Conservation (phyloP, 129 eudicot genomes). For the Lactuca sativa region DNA sequence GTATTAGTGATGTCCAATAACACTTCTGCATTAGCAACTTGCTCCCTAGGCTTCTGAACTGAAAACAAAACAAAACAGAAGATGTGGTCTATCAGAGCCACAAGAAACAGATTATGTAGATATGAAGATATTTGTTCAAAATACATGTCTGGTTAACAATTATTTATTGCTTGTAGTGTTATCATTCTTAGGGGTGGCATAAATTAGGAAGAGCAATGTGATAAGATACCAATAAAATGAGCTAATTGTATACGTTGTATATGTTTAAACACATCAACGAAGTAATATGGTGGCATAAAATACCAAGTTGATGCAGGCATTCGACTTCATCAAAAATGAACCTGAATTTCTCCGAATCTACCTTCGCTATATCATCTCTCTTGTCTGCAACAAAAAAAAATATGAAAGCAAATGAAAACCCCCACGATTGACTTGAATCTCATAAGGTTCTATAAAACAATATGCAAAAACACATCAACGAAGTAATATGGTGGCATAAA, state of each 20-base stretch:
- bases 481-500: too few species aligned
- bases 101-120: too few species aligned
- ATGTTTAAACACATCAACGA: too few species aligned
- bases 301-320: constrained; percentile 71
- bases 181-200: too few species aligned
- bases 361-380: constrained; percentile 62
- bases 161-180: too few species aligned
- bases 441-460: not conserved
- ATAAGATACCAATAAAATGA: not conserved
- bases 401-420: not conserved
- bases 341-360: constrained; percentile 60
- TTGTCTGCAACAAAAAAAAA: constrained; percentile 57
- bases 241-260: too few species aligned
- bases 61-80: constrained; percentile 11
- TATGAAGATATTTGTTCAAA: too few species aligned
- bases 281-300: too few species aligned
- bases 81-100: not conserved
- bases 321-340: constrained; percentile 68
- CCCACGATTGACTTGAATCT: not conserved
- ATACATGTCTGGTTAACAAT: too few species aligned
- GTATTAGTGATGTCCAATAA: constrained; percentile 77
- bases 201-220: too few species aligned
- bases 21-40: constrained; percentile 98
- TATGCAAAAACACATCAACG: too few species aligned
- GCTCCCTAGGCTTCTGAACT: constrained; percentile 95